These are phyloP conservation scores for Phellinidium pouzarii DNA, from an alignment of 1,284 basidiomycete genomes.

Conservation along the genomic window DNA sequence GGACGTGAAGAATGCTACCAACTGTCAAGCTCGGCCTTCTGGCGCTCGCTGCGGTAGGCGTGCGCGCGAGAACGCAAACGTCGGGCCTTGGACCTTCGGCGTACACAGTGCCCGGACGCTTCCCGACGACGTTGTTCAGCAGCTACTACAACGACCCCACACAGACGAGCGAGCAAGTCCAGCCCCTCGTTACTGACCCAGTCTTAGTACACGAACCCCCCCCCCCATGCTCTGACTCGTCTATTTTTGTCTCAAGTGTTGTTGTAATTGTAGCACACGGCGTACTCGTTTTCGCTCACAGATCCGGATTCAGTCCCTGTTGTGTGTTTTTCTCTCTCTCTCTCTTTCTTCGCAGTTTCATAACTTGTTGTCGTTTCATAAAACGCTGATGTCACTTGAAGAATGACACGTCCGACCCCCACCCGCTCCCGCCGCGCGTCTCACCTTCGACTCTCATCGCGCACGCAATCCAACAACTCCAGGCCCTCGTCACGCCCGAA, in stretches of 20 bases:
- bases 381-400: neutral
- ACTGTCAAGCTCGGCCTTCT: neutral
- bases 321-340: constrained; percentile 1
- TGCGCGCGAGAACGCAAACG: neutral
- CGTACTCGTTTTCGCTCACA: constrained; percentile 52
- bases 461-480: constrained; percentile 47
- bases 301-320: constrained; percentile 34
- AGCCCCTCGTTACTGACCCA: constrained; percentile 65
- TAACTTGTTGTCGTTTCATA: too few relatives aligned
- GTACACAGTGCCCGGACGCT: constrained; percentile 53
- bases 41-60: neutral
- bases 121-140: constrained; percentile 55
- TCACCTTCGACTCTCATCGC: constrained; percentile 37
- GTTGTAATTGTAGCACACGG: constrained; percentile 17
- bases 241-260: neutral
- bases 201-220: constrained; percentile 39
- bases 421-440: constrained; percentile 52
- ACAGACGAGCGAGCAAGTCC: constrained; percentile 57
- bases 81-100: constrained; percentile 33
- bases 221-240: constrained; percentile 2
- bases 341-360: neutral
- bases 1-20: too few relatives aligned
- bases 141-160: constrained; percentile 66
- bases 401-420: constrained; percentile 56
- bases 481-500: constrained; percentile 35